phyloP scores from a whole-genome alignment of 805 yeast species.

The Ogataea chonburiensis region DNA sequence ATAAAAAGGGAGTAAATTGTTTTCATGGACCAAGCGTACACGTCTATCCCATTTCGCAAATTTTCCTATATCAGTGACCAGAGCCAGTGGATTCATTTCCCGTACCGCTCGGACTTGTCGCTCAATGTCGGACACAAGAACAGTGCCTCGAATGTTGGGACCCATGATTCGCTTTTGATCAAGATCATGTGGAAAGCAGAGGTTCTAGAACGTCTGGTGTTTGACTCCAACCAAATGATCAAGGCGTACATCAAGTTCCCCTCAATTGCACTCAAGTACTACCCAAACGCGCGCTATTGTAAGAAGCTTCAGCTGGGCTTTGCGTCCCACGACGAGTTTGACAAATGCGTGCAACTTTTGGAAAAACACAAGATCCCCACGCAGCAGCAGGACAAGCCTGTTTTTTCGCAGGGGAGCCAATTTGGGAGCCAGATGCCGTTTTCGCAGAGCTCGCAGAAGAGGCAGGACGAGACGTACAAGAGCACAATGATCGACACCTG shows the following conservation, averaged over 20 bases:
- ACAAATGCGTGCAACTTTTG: slow-evolving; percentile 17
- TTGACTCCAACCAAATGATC: slow-evolving; percentile 18
- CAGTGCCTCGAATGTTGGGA: background rate
- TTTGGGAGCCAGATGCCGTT: slow-evolving; percentile 8
- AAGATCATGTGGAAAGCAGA: slow-evolving; percentile 26
- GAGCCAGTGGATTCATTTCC: slow-evolving; percentile 27
- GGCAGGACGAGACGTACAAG: slow-evolving; percentile 1
- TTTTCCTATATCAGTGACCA: slow-evolving; percentile 21
- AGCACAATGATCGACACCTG: slow-evolving; percentile 5
- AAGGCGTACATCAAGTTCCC: slow-evolving; percentile 27
- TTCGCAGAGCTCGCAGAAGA: slow-evolving; percentile 10
- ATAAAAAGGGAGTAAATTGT: background rate
- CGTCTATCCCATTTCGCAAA: slow-evolving; percentile 21
- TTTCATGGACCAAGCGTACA: slow-evolving; percentile 5
- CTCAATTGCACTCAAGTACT: slow-evolving; percentile 26
- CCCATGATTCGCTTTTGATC: slow-evolving; percentile 10
- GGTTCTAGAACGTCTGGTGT: slow-evolving; percentile 24
- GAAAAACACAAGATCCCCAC: slow-evolving; percentile 17
- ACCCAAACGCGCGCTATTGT: slow-evolving; percentile 11
- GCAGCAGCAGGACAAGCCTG: slow-evolving; percentile 12
- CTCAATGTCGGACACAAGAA: slow-evolving; percentile 15
- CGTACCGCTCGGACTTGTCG: slow-evolving; percentile 25
- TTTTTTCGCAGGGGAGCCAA: slow-evolving; percentile 1
- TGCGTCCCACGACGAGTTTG: slow-evolving; percentile 13
- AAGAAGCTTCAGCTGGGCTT: slow-evolving; percentile 25